These are phyloP conservation scores for Hapsidospora chrysogenum DNA, from an alignment of 495 filamentous ascomycete genomes.

Conservation along the genomic window DNA sequence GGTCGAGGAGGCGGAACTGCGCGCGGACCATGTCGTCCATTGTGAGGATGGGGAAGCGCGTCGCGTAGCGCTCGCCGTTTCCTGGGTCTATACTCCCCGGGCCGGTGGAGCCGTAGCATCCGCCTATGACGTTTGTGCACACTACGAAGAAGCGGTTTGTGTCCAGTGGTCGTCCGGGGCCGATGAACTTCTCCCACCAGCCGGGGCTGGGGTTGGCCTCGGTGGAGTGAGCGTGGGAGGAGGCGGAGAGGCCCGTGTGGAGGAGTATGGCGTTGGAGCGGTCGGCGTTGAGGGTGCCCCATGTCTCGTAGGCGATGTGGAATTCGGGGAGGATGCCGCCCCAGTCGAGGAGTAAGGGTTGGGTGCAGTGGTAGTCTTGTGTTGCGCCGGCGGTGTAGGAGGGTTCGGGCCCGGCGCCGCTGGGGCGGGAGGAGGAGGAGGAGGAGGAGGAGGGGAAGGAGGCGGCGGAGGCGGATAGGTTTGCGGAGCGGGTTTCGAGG, in stretches of 20 bases:
- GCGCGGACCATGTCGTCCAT: constrained; percentile 96
- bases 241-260: constrained; percentile 88
- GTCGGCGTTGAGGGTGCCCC: constrained; percentile 68
- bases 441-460: not conserved
- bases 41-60: constrained; percentile 90
- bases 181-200: constrained; percentile 99
- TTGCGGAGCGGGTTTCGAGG: constrained; percentile 67
- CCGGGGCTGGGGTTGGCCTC: constrained; percentile 68
- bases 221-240: constrained; percentile 89
- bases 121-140: constrained; percentile 92
- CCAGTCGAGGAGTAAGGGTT: constrained; percentile 80
- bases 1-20: constrained; percentile 80
- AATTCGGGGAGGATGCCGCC: constrained; percentile 78
- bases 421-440: not conserved
- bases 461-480: constrained; percentile 50
- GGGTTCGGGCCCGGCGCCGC: constrained; percentile 59
- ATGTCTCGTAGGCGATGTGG: constrained; percentile 83
- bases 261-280: constrained; percentile 83
- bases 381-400: constrained; percentile 83
- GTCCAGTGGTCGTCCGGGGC: constrained; percentile 69
- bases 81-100: constrained; percentile 79
- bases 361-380: constrained; percentile 49
- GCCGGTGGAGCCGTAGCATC: constrained; percentile 92
- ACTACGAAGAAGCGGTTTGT: constrained; percentile 86
- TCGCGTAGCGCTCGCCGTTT: constrained; percentile 78